Evolutionary conservation across 2,329 filamentous ascomycete genomes (phyloP).

Genomic region (Fusarium bulbicola): DNA sequence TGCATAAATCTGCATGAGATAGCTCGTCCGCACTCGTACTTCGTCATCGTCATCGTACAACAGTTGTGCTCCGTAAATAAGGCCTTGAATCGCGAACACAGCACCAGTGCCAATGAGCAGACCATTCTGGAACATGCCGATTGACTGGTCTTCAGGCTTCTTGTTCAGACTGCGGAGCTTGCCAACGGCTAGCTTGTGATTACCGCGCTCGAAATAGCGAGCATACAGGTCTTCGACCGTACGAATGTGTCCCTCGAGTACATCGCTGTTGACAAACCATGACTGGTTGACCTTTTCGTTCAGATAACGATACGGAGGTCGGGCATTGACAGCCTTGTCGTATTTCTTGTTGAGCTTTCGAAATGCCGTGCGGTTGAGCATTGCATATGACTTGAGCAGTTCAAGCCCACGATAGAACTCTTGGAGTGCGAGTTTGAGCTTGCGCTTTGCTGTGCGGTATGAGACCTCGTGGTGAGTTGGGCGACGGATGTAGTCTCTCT

Average conservation of each 20-base stretch:
- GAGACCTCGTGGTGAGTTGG: conserved; percentile 68
- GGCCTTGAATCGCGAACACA: conserved; percentile 72
- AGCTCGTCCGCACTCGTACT: conserved; percentile 66
- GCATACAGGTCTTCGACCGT: conserved; percentile 91
- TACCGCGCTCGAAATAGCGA: conserved; percentile 92
- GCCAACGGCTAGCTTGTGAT: conserved; percentile 88
- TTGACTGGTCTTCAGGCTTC: conserved; percentile 65
- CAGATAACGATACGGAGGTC: conserved; percentile 83
- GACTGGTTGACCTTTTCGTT: conserved; percentile 89
- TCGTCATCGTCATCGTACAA: conserved; percentile 58
- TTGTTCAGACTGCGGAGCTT: conserved; percentile 81
- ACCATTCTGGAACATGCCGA: conserved; percentile 67
- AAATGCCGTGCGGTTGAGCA: conserved; percentile 92
- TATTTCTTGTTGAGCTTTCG: conserved; percentile 99
- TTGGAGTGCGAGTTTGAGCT: conserved; percentile 88
- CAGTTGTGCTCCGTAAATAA: conserved; percentile 68
- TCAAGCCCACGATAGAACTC: conserved; percentile 95
- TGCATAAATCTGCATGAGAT: conserved; percentile 87
- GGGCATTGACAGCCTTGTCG: conserved; percentile 86
- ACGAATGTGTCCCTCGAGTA: conserved; percentile 81
- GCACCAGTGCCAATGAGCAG: conserved; percentile 74
- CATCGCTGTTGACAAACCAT: conserved; percentile 90
- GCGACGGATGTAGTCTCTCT: conserved; percentile 62
- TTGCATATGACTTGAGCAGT: conserved; percentile 87
- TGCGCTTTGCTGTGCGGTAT: conserved; percentile 87